Percentiles rank a stretch among this genome's conserved stretches.
These are phyloP conservation scores for Orbilia oligospora DNA, from an alignment of 2,329 filamentous ascomycete genomes.

Conservation along the genomic window DNA sequence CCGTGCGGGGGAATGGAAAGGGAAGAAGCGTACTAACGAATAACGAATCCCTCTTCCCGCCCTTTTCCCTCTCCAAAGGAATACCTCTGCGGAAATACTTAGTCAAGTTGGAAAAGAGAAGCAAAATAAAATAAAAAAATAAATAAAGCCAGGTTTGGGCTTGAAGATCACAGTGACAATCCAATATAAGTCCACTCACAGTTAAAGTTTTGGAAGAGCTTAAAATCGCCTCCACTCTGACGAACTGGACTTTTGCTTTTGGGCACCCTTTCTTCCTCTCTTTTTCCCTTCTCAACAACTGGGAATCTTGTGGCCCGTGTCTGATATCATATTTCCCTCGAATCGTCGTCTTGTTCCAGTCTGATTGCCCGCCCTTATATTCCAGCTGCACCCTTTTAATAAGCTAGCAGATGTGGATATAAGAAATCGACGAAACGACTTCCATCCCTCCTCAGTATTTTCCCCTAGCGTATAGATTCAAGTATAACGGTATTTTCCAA, in stretches of 20 bases:
- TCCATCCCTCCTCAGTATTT: conserved; percentile 3
- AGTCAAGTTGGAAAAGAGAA: conserved; percentile 1
- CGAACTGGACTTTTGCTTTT: conserved; percentile 43
- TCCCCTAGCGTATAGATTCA: conserved; percentile 5
- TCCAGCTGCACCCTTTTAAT: conserved; percentile 2
- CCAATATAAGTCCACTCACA: conserved; percentile 28
- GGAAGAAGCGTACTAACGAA: conserved; percentile 11
- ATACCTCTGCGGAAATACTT: neutral
- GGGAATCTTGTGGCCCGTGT: conserved; percentile 48
- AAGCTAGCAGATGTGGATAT: conserved; percentile 38
- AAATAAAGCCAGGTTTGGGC: conserved; percentile 5
- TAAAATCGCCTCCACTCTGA: conserved; percentile 59
- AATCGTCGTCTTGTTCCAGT: conserved; percentile 23
- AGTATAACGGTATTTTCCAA: conserved; percentile 7
- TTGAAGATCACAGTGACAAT: conserved; percentile 41
- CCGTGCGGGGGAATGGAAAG: conserved; percentile 46
- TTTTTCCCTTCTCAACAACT: conserved; percentile 13
- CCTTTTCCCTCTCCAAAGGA: neutral
- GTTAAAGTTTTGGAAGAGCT: conserved; percentile 49
- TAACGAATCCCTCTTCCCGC: conserved; percentile 14
- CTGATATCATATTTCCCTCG: conserved; percentile 61
- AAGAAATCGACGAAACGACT: conserved; percentile 37
- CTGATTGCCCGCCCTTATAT: conserved; percentile 19
- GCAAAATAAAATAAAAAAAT: neutral
- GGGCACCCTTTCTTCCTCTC: conserved; percentile 20